Base-by-base conservation (phyloP, 108 stramenopile genomes). In the Aurantiochytrium sp. region DNA sequence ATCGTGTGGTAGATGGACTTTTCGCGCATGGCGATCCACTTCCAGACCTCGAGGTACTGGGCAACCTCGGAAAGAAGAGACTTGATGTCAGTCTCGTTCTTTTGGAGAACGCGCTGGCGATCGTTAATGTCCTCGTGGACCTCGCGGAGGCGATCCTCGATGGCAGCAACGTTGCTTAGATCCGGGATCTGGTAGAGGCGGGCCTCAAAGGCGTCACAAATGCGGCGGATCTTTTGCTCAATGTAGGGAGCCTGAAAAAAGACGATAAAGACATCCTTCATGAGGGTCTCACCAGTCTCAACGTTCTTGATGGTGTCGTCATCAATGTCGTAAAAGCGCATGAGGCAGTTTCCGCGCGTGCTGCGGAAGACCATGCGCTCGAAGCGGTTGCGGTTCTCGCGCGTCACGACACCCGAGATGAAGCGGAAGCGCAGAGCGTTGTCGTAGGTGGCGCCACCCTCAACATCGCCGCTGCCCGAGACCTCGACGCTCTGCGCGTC, bases 311-410 rank as follows among this genome's bases (percentile, higher is more conserved):
- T 72, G 43, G 58, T 23, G 44, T 76, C 88, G 88, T 96, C 95
- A 89, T 98, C 94, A 89, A 98, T 97, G 43, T 96, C 96, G 29
- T 96, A 96, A 91, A 98, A 99, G 25, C 98, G 95, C 29, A 98
- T 95, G 90, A 96, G 97, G 94, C 97, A 98, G 92, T 99, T 98
- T 19, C 99, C 97, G 14, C 97, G 93, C 25, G 97, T 98, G 83
- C 96, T 94, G 72, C 97, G 96, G 91, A 98, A 98, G 89, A 99
- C 96, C 98, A 98, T 98, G 29, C 98, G 95, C 91, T 98, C 97
- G 92, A 98, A 98, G 42, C 97, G 96, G 5, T 76, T 87, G 92
- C 96, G 95, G 91, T 99, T 97, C 90, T 97, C 96, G 44, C 94
- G 95, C 44, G 94, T 90, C 19, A 98, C 95, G 5, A 97, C 97